Evolutionary conservation across 2,329 filamentous ascomycete genomes (phyloP), one percentile per base, ranked within the genome.

Genomic region (Acrocalymma vagum): DNA sequence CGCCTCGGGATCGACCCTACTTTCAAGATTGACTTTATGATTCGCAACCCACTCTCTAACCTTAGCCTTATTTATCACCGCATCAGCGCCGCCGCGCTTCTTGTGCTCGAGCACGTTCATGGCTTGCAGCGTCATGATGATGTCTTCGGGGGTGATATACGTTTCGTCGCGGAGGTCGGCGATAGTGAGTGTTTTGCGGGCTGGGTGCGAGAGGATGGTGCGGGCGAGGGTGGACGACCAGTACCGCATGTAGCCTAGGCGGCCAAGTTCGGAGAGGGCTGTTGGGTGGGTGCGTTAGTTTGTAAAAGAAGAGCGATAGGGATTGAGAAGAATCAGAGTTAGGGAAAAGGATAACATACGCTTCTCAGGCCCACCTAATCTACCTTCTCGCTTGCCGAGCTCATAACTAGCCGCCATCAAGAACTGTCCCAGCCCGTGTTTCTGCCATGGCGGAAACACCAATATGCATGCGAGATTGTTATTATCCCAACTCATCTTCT

Each of bases 401-500:
- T 94, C 92, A 70, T 99, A 99, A 24, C 89, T 95, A 3, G 94
- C 84, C 5, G 90, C 91, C 84, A 99, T 97, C 21, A 99, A 78
- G 34, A 97, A 75, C 35, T 90, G 85, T 0, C 94, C 94, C 0
- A 97, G 80, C 1, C 93, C 91, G 53, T 90, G 91, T 50, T 88
- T 86, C 71, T 97, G 93, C 84, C 93, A 97, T 0, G 94, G 94
- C 1, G 94, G 94, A 62, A 97, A 97, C 11, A 97, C 82, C 6
- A 97, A 78, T 56, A 99, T 99, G 66, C 94, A 99, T 1, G 94
- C 94, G 5, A 99, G 80, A 55, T 97, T 99, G 71, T 99, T 97
- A 62, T 93, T 92, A 62, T 99, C 94, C 93, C 94, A 99, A 3
- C 90, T 96, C 78, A 96, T 88, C 69, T 97, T 97, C 71, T 99